Evolutionary conservation across 768 basidiomycete species (phyloP), one percentile per base, ranked within the genome.

Genomic region (Collybiopsis luxurians): DNA sequence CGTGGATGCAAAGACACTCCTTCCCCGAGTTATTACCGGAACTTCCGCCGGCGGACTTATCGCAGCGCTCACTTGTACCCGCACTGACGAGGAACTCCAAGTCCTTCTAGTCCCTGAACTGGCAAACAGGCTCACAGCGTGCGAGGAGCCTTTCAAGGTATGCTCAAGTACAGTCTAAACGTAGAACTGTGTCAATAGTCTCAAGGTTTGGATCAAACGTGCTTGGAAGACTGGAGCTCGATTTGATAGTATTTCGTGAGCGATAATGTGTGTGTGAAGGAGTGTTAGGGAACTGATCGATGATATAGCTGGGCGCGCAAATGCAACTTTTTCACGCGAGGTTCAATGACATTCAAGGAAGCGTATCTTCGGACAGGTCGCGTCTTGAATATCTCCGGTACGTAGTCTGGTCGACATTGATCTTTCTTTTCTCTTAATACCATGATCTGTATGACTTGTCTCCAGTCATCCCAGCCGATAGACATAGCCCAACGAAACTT

Each of bases 311-410:
- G 59, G 59, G 59, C 59, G n/a, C 55, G 56, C 3, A 56, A 94
- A 92, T 83, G 88, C 51, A 76, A 84, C 12, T 99, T 92, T 74
- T 98, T 96, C 69, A 96, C 94, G 7, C 81, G 86, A 58, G 96
- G 96, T 2, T 94, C 92, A 1, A 84, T 92, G 82, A 98, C 96
- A 1, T 99, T 99, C 74, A 85, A 84, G 48, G 97, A 99, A 68
- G 96, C 96, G 1, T 98, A 96, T 64, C 73, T 92, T 65, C 79
- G 89, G 62, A 99, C 97, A 0, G 96, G 96, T 24, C 83, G 96
- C 38, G 90, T 96, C 26, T 77, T 99, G 30, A 98, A 98, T 67
- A 86, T 98, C 27, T 95, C 92, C 13, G 53, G 53, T 54, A 27
- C n/a, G 53, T 19, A 24, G 7, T 52, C n/a, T 28, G 11, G 10